Base-by-base conservation (phyloP, 2,329 filamentous ascomycete species). In the Elsinoe ampelina region DNA sequence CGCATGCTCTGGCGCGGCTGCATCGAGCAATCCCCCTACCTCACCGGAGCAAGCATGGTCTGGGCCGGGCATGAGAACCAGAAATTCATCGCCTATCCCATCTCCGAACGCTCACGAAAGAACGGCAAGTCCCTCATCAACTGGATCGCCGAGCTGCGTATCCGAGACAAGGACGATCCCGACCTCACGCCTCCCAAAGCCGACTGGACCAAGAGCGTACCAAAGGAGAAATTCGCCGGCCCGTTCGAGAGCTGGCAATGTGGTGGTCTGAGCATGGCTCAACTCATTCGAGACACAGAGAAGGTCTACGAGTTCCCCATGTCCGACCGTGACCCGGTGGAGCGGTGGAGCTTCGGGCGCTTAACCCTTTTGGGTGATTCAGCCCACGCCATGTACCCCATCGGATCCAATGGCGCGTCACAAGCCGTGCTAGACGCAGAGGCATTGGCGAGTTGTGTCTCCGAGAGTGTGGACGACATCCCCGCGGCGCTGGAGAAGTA, bases 61-160 rank as follows among this genome's bases (percentile, higher is more conserved):
- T 75, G 73, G 73, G 71, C 72, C 10, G 73, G 74, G 3, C 73
- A 75, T 56, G 74, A 72, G 1, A 71, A 76, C 58, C 73, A 75
- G 57, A 75, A 75, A 43, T 75, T 75, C 65, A 75, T 76, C 60
- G 73, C 73, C 4, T 76, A 76, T 57, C 74, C 72, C 1, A 75
- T 76, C 39, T 70, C 69, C 10, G 65, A 68, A 17, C 67, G 70
- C 13, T 67, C 70, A 2, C 64, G 65, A 32, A 63, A 65, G 15
- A 64, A 65, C 3, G 70, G 70, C 35, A 71, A 70, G 43, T 71
- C 69, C 5, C 61, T 76, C 3, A 72, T 75, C 6, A 76, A 76
- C 55, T 76, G 74, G 73, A 75, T 76, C 45, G 73, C 73, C 2
- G 73, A 76, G 60, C 61, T 75, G 19, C 67, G 74, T 8, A 70